Base-by-base conservation (phyloP, 2,329 filamentous ascomycete genomes). In the Bisporella sp. region DNA sequence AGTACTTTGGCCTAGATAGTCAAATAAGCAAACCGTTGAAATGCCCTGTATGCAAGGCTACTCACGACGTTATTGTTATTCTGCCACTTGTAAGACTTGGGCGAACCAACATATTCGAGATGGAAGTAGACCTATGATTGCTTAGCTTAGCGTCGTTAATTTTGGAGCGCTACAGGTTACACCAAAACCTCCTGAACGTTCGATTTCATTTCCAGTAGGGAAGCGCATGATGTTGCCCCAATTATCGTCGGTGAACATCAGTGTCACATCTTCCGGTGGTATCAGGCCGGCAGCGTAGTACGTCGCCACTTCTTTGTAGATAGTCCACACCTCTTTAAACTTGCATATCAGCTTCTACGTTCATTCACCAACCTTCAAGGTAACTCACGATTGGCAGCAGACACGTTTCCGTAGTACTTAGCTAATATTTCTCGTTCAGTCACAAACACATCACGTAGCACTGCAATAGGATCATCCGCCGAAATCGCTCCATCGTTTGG, bases 231-330 rank as follows among this genome's bases (percentile, higher is more conserved):
- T 74, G 60, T 84, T 82, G 6, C 82, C 82, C 71, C 74, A 82
- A 66, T 85, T 86, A 64, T 87, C 83, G 58, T 86, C 83, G 1
- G 81, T 73, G 76, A 81, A 86, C 5, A 86, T 71, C n/a, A 87
- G 70, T 2, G 80, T 86, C 28, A 87, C 76, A 58, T 84, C 76
- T 12, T 86, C 81, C 0, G 82, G 81, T 2, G 84, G 77, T 5
- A 70, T 66, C 61, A 87, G 73, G 1, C 83, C 83, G 13, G 78
- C 72, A 51, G 82, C 77, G 48, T 82, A 78, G 61, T 87, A 87
- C 11, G 77, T 77, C 66, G 82, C 81, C 2, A 88, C 82, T 62
- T 88, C 84, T 62, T 87, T 87, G 67, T 87, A 88, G 49, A 87
- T 66, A 58, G 82, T 85, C 82, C 83, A 87, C n/a, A 39, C 9